Evolutionary conservation across 108 stramenopile species (phyloP), one percentile per base, ranked within the genome.

Genomic region (Cyclotella distinguenda): DNA sequence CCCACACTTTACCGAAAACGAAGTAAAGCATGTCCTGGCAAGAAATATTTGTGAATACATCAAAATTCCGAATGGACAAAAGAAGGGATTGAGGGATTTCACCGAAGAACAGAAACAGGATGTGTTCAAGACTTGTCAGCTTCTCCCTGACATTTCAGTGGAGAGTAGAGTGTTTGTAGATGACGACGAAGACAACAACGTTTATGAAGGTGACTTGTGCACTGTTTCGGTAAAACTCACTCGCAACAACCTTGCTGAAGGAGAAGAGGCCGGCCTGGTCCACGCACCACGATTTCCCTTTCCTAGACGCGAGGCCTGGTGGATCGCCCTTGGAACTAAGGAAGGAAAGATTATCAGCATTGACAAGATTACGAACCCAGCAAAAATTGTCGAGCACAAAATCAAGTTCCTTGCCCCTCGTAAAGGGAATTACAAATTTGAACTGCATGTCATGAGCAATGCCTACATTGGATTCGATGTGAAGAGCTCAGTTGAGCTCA

Each of bases 381-480:
- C 63, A 12, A 79, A 86, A 21, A 80, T 80, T 16, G 85, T 96
- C n/a, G 65, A 80, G 10, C 96, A 97, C 74, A 84, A 94, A 54
- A 94, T 97, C 71, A 97, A 97, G 67, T 96, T 98, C 80, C 67
- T 96, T 73, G 96, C 97, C 44, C 97, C 97, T 11, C 77, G 84
- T 21, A 70, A 82, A 62, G 96, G 97, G 19, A 66, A 70, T 21
- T 97, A 97, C 63, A 82, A 89, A 44, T 94, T 97, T 66, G 93
- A 94, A 65, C 73, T 98, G 45, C 69, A 78, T 57, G 85, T 99
- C 59, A 83, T 93, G 82, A 90, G 88, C 74, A 93, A 89, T 65
- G 91, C 89, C 68, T 99, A 97, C 82, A 62, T 99, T 31, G 98
- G 97, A 9, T 82, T 96, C 33, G 98, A 99, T 70, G 76, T 89